phyloP scores from a whole-genome alignment of 2,329 filamentous ascomycete species.

The Trichoderma hamatum region DNA sequence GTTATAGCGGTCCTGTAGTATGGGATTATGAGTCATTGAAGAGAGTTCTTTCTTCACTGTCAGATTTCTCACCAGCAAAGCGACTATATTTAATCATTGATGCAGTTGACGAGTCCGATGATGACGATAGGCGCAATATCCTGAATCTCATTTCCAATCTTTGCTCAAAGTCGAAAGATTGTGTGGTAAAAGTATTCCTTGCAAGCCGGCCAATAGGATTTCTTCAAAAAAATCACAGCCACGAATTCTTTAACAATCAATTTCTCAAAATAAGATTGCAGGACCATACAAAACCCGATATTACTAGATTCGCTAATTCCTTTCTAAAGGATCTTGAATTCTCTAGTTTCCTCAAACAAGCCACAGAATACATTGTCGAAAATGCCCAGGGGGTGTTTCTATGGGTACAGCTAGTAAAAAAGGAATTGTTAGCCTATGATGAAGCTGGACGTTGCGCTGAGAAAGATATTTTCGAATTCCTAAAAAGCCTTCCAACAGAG shows the following conservation, averaged over 20 bases:
- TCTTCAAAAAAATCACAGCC: neutral
- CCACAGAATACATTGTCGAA: neutral
- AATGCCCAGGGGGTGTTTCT: neutral
- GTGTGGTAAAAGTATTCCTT: neutral
- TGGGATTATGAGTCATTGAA: conserved; percentile 3
- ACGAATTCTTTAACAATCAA: too few relatives aligned
- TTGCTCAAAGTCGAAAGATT: neutral
- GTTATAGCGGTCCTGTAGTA: neutral
- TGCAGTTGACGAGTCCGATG: neutral
- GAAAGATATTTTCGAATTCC: neutral
- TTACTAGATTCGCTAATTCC: neutral
- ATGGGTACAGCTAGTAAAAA: neutral
- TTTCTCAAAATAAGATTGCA: neutral
- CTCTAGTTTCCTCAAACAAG: neutral
- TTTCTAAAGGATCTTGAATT: neutral
- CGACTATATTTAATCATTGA: neutral
- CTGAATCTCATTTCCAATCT: neutral
- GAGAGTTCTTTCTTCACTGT: neutral
- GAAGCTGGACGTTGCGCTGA: neutral
- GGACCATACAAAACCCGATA: neutral
- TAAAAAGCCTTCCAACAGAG: neutral
- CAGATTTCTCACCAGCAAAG: neutral
- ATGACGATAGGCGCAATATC: neutral
- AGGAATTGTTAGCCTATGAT: neutral
- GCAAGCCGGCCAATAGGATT: neutral